phyloP scores from a whole-genome alignment of 345 rosid species.

The Conringia planisiliqua region DNA sequence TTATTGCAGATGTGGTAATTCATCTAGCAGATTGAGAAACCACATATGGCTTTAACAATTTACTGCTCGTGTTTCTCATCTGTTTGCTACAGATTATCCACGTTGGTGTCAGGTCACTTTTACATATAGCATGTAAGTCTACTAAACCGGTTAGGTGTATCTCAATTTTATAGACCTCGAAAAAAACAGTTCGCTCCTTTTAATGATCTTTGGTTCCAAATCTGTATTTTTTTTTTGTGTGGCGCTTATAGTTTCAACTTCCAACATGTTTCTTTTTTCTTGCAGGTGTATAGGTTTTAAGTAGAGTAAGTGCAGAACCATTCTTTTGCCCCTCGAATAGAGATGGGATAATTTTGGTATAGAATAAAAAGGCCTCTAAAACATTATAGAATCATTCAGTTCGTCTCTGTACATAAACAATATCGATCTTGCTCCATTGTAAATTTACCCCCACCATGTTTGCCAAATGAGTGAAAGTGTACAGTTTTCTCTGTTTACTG shows the following conservation, averaged over 20 bases:
- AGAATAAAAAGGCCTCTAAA: not conserved
- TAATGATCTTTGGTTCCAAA: not conserved
- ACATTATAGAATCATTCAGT: slow-evolving; percentile 18
- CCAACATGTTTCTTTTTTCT: slow-evolving; percentile 1
- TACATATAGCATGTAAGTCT: slow-evolving; percentile 23
- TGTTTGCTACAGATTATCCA: slow-evolving; percentile 25
- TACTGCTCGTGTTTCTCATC: not conserved
- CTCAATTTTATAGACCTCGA: not conserved
- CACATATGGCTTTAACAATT: not conserved
- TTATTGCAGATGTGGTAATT: not conserved
- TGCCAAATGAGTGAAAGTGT: slow-evolving; percentile 32
- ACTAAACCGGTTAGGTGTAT: not conserved
- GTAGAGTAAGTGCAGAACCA: slow-evolving; percentile 31
- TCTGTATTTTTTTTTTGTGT: not conserved
- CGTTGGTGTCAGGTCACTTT: slow-evolving; percentile 12
- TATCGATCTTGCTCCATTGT: slow-evolving; percentile 25
- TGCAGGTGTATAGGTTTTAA: slow-evolving; percentile 35
- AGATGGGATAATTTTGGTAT: slow-evolving; percentile 36
- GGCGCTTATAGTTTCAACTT: not conserved
- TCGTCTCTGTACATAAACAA: slow-evolving; percentile 16
- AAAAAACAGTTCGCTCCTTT: not conserved
- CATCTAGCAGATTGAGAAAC: slow-evolving; percentile 12
- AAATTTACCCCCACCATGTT: slow-evolving; percentile 7
- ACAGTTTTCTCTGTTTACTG: slow-evolving; percentile 20
- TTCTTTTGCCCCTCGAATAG: slow-evolving; percentile 37